Evolutionary conservation across 2,329 filamentous ascomycete species (phyloP).

Genomic region (Colletotrichum sp.): DNA sequence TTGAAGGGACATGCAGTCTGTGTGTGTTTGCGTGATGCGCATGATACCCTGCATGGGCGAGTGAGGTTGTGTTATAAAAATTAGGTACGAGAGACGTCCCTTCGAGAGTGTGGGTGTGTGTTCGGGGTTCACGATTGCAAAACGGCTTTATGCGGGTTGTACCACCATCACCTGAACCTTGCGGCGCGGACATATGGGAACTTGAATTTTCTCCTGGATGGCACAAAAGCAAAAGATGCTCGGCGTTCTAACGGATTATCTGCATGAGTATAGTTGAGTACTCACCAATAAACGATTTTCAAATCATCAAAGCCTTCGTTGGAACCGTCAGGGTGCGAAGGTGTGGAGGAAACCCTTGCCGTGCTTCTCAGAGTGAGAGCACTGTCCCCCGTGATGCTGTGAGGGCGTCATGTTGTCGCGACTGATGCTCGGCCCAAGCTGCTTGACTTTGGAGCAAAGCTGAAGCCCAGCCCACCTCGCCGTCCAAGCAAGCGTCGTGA

Average conservation of each 20-base stretch:
- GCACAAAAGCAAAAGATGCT: background rate
- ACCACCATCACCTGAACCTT: constrained; percentile 15
- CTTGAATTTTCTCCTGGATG: background rate
- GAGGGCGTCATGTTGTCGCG: background rate
- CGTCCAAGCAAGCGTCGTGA: background rate
- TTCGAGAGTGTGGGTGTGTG: background rate
- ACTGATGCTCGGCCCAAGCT: background rate
- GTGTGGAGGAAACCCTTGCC: constrained; percentile 14
- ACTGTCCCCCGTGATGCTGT: background rate
- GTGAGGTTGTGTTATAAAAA: background rate
- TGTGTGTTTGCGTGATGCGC: background rate
- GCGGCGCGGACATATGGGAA: constrained; percentile 19
- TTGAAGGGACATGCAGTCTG: background rate
- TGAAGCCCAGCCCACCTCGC: background rate
- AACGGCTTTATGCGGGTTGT: constrained; percentile 17
- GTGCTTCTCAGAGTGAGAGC: background rate
- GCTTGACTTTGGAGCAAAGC: too few species aligned
- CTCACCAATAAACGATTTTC: constrained; percentile 17
- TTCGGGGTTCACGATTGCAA: constrained; percentile 1
- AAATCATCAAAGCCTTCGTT: constrained; percentile 18
- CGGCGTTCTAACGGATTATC: constrained; percentile 7
- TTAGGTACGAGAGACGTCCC: background rate
- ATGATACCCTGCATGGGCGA: background rate
- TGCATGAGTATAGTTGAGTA: background rate
- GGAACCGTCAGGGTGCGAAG: constrained; percentile 20